A percentile compares a stretch with the other conserved stretches of the same genome.
Evolutionary conservation across 2,329 filamentous ascomycete genomes (phyloP).

Genomic region (Trichoderma sp.): DNA sequence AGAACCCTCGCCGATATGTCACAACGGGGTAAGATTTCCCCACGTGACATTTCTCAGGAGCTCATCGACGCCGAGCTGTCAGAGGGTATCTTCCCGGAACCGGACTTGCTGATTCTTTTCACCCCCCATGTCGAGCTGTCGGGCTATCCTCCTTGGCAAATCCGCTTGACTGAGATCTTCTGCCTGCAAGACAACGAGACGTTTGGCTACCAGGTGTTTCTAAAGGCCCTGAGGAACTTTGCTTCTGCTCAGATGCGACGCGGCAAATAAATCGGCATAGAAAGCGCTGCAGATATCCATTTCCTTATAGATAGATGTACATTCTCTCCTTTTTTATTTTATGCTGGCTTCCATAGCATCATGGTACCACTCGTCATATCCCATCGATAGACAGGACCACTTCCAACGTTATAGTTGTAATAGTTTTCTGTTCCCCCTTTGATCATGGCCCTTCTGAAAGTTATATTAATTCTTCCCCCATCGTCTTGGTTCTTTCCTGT

Average conservation of each 20-base stretch:
- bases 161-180: slow-evolving; percentile 92
- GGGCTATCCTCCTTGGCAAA: slow-evolving; percentile 95
- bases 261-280: slow-evolving; percentile 53
- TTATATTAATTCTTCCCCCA: slow-evolving; percentile 71
- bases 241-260: slow-evolving; percentile 86
- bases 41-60: slow-evolving; percentile 78
- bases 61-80: slow-evolving; percentile 86
- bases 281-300: slow-evolving; percentile 14
- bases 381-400: slow-evolving; percentile 68
- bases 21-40: slow-evolving; percentile 77
- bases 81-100: slow-evolving; percentile 78
- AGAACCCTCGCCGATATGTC: slow-evolving; percentile 94
- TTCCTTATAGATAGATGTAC: slow-evolving; percentile 16
- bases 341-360: slow-evolving; percentile 33
- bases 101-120: slow-evolving; percentile 86
- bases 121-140: slow-evolving; percentile 78
- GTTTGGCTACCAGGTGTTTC: slow-evolving; percentile 92
- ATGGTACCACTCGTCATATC: slow-evolving; percentile 53
- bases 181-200: slow-evolving; percentile 71
- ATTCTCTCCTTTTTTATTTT: slow-evolving; percentile 10
- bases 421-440: slow-evolving; percentile 77
- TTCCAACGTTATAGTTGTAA: slow-evolving; percentile 79
- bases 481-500: slow-evolving; percentile 62
- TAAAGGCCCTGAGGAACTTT: slow-evolving; percentile 79
- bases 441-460: slow-evolving; percentile 69